These are phyloP conservation scores for Wickerhamiella shivajii DNA, from an alignment of 805 yeast genomes.

Conservation along the genomic window DNA sequence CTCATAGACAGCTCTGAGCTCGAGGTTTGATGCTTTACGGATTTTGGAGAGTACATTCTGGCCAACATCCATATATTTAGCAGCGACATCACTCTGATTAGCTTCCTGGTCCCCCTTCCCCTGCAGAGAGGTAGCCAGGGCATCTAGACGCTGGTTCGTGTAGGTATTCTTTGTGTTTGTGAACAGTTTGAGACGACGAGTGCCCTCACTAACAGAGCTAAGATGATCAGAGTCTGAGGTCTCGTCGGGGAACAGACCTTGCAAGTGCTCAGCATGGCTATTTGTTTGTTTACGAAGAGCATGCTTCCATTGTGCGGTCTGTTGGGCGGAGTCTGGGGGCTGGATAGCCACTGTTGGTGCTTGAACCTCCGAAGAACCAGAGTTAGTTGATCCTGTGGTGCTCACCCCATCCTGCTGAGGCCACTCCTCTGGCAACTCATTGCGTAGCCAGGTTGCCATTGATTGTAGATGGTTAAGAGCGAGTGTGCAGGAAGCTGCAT, in stretches of 20 bases:
- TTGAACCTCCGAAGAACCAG: background rate
- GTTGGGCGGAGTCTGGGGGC: slow-evolving; percentile 2
- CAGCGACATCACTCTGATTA: slow-evolving; percentile 7
- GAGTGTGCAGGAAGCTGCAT: too few relatives aligned
- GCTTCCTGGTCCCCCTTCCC: slow-evolving; percentile 7
- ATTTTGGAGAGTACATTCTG: slow-evolving; percentile 9
- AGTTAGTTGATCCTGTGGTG: background rate
- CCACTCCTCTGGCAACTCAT: slow-evolving; percentile 10
- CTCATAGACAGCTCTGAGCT: slow-evolving; percentile 2
- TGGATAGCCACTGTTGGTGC: slow-evolving; percentile 3
- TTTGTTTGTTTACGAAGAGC: slow-evolving; percentile 1
- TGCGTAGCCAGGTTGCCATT: slow-evolving; percentile 9
- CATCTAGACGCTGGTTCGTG: slow-evolving; percentile 17
- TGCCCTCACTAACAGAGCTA: slow-evolving; percentile 4
- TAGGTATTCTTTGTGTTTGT: slow-evolving; percentile 16
- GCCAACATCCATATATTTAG: slow-evolving; percentile 7
- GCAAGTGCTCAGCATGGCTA: slow-evolving; percentile 1
- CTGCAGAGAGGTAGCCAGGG: slow-evolving; percentile 14
- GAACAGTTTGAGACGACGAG: slow-evolving; percentile 16
- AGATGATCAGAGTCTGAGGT: slow-evolving; percentile 1
- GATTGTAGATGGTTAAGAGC: background rate
- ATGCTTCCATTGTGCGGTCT: slow-evolving; percentile 5
- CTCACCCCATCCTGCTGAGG: slow-evolving; percentile 2
- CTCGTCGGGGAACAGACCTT: slow-evolving; percentile 2
- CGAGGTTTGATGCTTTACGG: slow-evolving; percentile 8